Conservation (phyloP, 2,329 filamentous ascomycete genomes). For the Penicillium rolfsii region DNA sequence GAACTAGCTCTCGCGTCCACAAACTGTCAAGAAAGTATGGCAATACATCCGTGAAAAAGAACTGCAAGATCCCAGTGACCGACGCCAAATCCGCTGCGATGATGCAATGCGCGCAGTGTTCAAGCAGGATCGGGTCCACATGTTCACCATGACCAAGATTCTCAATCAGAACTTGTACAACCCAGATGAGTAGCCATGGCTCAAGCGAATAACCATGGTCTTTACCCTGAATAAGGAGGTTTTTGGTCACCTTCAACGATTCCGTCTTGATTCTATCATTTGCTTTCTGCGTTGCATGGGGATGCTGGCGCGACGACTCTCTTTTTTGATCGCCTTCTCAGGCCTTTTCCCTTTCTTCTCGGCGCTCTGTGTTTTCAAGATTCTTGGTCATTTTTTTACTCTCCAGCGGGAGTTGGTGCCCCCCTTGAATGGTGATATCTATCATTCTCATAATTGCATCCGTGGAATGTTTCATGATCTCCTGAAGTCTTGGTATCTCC, state of each 20-base stretch:
- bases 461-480: neutral
- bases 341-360: conserved; percentile 20
- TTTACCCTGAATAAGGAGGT: conserved; percentile 3
- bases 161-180: conserved; percentile 88
- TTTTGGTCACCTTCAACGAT: conserved; percentile 27
- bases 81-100: conserved; percentile 91
- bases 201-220: conserved; percentile 22
- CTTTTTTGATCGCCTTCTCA: conserved; percentile 8
- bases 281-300: conserved; percentile 37
- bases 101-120: conserved; percentile 90
- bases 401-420: conserved; percentile 42
- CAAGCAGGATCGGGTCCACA: conserved; percentile 87
- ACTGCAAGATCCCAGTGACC: conserved; percentile 88
- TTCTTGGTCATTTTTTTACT: conserved; percentile 27
- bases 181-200: conserved; percentile 65
- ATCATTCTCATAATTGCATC: conserved; percentile 16
- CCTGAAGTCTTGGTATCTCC: neutral
- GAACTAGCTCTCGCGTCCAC: conserved; percentile 79
- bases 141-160: conserved; percentile 99
- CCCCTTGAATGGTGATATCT: conserved; percentile 25
- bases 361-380: conserved; percentile 23
- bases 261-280: conserved; percentile 19
- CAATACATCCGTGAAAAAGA: conserved; percentile 86
- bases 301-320: conserved; percentile 33
- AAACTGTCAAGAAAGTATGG: conserved; percentile 97